A percentile compares a stretch with the other conserved stretches of the same genome.
phyloP scores from a whole-genome alignment of 805 yeast genomes.

The Candida ortonii region DNA sequence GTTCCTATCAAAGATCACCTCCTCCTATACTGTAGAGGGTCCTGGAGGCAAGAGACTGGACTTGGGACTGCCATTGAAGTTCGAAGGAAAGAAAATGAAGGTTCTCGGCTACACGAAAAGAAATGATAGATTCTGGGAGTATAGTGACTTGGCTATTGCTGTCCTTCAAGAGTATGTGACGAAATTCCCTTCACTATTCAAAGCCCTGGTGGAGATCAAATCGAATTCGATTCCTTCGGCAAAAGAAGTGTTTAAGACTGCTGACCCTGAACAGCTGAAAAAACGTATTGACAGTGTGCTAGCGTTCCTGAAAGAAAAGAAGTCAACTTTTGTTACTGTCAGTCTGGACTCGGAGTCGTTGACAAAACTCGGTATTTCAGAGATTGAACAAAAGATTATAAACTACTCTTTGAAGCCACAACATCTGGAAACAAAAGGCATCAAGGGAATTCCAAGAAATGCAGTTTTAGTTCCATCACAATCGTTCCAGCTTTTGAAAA shows the following conservation, averaged over 20 bases:
- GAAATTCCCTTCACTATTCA: slow-evolving; percentile 62
- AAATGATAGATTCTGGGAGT: slow-evolving; percentile 73
- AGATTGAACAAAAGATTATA: slow-evolving; percentile 62
- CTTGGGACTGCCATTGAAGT: slow-evolving; percentile 82
- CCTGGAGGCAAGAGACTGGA: slow-evolving; percentile 52
- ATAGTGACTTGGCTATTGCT: slow-evolving; percentile 67
- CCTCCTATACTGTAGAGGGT: slow-evolving; percentile 62
- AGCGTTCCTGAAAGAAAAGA: slow-evolving; percentile 48
- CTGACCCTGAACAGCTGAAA: slow-evolving; percentile 42
- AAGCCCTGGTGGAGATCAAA: slow-evolving; percentile 25
- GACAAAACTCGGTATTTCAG: slow-evolving; percentile 59
- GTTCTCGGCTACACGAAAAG: slow-evolving; percentile 85
- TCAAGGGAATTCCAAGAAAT: slow-evolving; percentile 78
- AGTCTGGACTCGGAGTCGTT: slow-evolving; percentile 77
- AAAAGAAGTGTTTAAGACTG: slow-evolving; percentile 35
- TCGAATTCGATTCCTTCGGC: slow-evolving; percentile 37
- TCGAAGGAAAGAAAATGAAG: slow-evolving; percentile 73
- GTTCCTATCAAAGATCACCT: slow-evolving; percentile 73
- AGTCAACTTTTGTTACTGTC: slow-evolving; percentile 52
- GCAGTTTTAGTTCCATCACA: slow-evolving; percentile 77
- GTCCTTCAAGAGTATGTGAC: slow-evolving; percentile 59
- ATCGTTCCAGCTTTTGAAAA: slow-evolving; percentile 66
- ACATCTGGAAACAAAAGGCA: slow-evolving; percentile 48
- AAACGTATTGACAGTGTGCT: slow-evolving; percentile 34
- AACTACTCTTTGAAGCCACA: slow-evolving; percentile 44